phyloP scores from a whole-genome alignment of 2,329 filamentous ascomycete species.

The Neonectria magnoliae region DNA sequence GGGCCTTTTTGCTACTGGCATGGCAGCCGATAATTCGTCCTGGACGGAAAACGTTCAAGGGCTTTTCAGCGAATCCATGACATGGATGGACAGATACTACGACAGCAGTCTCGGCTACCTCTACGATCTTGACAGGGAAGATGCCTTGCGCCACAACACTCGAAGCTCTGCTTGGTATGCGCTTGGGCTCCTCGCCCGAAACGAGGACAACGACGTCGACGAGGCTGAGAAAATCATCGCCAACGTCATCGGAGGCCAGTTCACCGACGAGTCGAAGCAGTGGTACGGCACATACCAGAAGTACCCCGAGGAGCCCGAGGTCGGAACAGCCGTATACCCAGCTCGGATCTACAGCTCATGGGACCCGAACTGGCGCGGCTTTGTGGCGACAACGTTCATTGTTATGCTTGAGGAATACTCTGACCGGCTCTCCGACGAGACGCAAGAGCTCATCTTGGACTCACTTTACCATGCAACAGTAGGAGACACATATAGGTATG shows the following conservation, averaged over 20 bases:
- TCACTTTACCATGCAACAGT: slow-evolving; percentile 65
- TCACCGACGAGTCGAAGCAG: slow-evolving; percentile 60
- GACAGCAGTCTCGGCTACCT: slow-evolving; percentile 63
- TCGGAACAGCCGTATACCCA: slow-evolving; percentile 63
- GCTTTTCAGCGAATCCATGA: slow-evolving; percentile 31
- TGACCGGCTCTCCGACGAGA: slow-evolving; percentile 52
- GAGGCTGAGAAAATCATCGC: slow-evolving; percentile 64
- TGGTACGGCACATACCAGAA: slow-evolving; percentile 67
- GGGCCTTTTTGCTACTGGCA: not conserved
- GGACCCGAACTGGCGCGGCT: slow-evolving; percentile 74
- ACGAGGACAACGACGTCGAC: slow-evolving; percentile 58
- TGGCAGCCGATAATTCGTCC: not conserved
- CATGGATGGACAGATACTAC: slow-evolving; percentile 64
- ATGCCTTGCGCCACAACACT: slow-evolving; percentile 65
- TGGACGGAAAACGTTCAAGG: not conserved
- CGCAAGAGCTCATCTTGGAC: slow-evolving; percentile 59
- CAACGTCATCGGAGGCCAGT: slow-evolving; percentile 64
- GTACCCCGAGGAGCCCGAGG: slow-evolving; percentile 66
- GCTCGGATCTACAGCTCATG: slow-evolving; percentile 64
- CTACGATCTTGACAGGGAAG: slow-evolving; percentile 56
- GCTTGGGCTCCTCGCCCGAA: slow-evolving; percentile 65
- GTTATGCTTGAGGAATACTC: slow-evolving; percentile 68
- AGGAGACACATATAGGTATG: slow-evolving; percentile 69
- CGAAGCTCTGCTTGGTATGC: slow-evolving; percentile 69
- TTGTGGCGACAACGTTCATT: slow-evolving; percentile 68